A percentile compares a stretch with the other conserved stretches of the same genome.
These are phyloP conservation scores for Kwoniella sp. DNA, from an alignment of 768 basidiomycete species.

Conservation along the genomic window DNA sequence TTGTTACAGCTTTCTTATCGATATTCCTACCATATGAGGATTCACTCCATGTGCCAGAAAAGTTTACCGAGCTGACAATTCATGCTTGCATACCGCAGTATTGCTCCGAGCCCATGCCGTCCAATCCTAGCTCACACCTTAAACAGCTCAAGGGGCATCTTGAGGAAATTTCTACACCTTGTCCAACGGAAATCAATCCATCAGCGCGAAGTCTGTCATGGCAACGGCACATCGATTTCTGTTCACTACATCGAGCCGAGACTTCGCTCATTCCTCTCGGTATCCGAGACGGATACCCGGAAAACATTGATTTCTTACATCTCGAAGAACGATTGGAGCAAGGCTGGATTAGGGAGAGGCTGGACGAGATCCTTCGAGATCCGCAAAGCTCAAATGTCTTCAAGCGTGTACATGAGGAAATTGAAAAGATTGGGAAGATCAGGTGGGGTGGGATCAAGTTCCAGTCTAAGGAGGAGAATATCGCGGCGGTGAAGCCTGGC, in stretches of 20 bases:
- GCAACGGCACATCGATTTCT: constrained; percentile 40
- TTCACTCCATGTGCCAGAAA: not conserved
- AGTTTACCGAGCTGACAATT: not conserved
- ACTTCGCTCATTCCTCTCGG: constrained; percentile 43
- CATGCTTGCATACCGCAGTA: constrained; percentile 9
- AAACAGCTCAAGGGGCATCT: constrained; percentile 6
- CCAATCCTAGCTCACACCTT: constrained; percentile 11
- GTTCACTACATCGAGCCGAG: constrained; percentile 41
- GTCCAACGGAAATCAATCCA: constrained; percentile 18
- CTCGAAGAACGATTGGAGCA: constrained; percentile 24
- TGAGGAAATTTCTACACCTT: constrained; percentile 2
- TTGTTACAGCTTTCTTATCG: not conserved
- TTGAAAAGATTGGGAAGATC: constrained; percentile 28
- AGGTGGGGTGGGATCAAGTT: constrained; percentile 23
- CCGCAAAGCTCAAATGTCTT: constrained; percentile 37
- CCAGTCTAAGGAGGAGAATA: constrained; percentile 22
- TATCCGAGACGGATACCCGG: constrained; percentile 41
- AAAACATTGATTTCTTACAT: constrained; percentile 30
- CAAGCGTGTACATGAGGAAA: constrained; percentile 15
- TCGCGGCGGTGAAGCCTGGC: constrained; percentile 28
- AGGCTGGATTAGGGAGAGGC: constrained; percentile 22
- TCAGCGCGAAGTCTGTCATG: constrained; percentile 24
- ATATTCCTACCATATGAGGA: too few relatives aligned
- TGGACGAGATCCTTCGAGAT: constrained; percentile 27
- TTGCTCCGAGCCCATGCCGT: constrained; percentile 20